These are phyloP conservation scores for Scheffersomyces segobiensis DNA, from an alignment of 1,139 yeast species.

Conservation along the genomic window DNA sequence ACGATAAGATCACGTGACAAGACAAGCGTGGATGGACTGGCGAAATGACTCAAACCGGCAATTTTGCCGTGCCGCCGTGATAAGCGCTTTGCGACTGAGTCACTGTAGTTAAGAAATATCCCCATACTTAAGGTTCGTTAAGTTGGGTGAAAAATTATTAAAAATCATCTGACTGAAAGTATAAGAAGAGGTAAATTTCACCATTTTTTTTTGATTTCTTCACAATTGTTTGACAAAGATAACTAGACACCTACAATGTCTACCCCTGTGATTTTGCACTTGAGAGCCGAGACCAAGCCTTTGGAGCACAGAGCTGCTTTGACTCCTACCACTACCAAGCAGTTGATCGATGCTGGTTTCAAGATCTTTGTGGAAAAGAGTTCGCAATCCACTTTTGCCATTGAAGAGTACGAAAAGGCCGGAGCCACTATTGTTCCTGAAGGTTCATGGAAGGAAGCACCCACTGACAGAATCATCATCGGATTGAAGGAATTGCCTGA, in stretches of 20 bases:
- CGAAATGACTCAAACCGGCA: not conserved
- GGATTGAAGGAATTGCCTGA: constrained; percentile 97
- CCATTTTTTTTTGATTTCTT: not conserved
- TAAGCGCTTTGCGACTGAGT: not conserved
- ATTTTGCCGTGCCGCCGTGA: constrained; percentile 1
- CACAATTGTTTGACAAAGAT: not conserved
- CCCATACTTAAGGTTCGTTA: not conserved
- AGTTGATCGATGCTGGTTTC: constrained; percentile 84
- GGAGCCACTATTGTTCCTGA: constrained; percentile 91
- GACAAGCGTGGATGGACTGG: not conserved
- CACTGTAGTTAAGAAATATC: not conserved
- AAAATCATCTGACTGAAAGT: not conserved
- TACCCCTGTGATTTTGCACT: constrained; percentile 57
- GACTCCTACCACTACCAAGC: constrained; percentile 87
- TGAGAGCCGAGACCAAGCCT: constrained; percentile 97
- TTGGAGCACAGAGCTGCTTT: constrained; percentile 96
- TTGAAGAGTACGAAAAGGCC: constrained; percentile 70
- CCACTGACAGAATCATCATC: constrained; percentile 81
- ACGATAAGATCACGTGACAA: not conserved
- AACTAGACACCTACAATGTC: constrained; percentile 6
- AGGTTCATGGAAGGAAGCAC: constrained; percentile 92
- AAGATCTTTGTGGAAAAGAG: constrained; percentile 85
- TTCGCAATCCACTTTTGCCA: constrained; percentile 75
- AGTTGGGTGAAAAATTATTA: not conserved
- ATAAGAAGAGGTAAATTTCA: not conserved